phyloP scores from a whole-genome alignment of 2,329 filamentous ascomycete genomes.

The Aspergillus sp. region DNA sequence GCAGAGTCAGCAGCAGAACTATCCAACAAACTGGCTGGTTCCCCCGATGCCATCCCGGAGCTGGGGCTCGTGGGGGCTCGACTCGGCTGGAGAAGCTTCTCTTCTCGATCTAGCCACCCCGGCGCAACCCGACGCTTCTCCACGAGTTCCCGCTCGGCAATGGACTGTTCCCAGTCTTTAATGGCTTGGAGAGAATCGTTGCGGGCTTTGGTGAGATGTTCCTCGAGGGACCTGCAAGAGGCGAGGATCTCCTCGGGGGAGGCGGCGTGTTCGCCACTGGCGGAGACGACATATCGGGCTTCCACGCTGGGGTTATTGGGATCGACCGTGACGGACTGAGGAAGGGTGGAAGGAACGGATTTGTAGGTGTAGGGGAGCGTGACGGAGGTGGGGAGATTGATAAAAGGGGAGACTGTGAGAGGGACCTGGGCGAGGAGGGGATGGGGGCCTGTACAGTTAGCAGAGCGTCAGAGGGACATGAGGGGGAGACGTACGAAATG shows the following conservation, averaged over 20 bases:
- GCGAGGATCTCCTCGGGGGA: slow-evolving; percentile 82
- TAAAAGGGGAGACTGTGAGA: slow-evolving; percentile 89
- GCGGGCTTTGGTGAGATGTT: slow-evolving; percentile 69
- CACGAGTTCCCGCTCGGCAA: slow-evolving; percentile 57
- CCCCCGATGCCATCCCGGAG: slow-evolving; percentile 12
- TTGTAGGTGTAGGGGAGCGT: slow-evolving; percentile 97
- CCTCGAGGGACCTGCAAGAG: slow-evolving; percentile 74
- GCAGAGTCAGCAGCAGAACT: slow-evolving; percentile 33
- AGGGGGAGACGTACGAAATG: slow-evolving; percentile 35
- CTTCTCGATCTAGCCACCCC: slow-evolving; percentile 62
- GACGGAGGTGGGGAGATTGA: slow-evolving; percentile 82
- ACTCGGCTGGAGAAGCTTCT: slow-evolving; percentile 57
- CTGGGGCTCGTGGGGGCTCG: slow-evolving; percentile 12
- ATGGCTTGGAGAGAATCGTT: slow-evolving; percentile 66
- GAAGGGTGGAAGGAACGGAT: slow-evolving; percentile 79
- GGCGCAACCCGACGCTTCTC: slow-evolving; percentile 64
- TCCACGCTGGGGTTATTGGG: slow-evolving; percentile 43
- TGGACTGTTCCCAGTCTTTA: slow-evolving; percentile 64
- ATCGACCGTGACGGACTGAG: slow-evolving; percentile 64
- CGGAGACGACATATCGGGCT: slow-evolving; percentile 74
- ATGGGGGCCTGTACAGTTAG: slow-evolving; percentile 62
- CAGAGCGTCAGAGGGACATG: neutral
- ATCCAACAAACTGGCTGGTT: slow-evolving; percentile 33
- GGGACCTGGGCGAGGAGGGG: slow-evolving; percentile 89
- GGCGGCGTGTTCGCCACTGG: slow-evolving; percentile 73